phyloP scores from a whole-genome alignment of 2,329 filamentous ascomycete species.

The Trichoderma sp. region DNA sequence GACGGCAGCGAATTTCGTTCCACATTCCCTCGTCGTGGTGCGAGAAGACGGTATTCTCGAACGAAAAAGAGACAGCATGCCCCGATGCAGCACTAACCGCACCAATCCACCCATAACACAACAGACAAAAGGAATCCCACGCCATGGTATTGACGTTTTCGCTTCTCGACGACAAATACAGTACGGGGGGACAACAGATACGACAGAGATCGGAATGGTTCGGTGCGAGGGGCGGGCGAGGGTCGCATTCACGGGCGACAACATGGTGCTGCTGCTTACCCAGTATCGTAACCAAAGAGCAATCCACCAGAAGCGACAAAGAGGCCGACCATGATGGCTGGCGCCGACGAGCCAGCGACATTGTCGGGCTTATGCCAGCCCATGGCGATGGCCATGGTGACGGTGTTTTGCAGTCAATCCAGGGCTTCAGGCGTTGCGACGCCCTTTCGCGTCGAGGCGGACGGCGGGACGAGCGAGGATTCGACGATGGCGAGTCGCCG shows the following conservation, averaged over 20 bases:
- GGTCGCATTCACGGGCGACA: conserved; percentile 6
- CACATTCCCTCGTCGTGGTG: not conserved
- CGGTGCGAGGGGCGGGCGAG: not conserved
- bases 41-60: not conserved
- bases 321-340: conserved; percentile 70
- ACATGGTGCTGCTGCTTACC: conserved; percentile 48
- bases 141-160: not conserved
- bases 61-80: not conserved
- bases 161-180: not conserved
- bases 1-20: not conserved
- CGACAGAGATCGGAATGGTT: not conserved
- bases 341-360: conserved; percentile 71
- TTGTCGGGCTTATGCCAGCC: conserved; percentile 74
- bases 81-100: not conserved
- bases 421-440: conserved; percentile 33
- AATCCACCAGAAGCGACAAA: conserved; percentile 71
- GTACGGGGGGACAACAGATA: not conserved
- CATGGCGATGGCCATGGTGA: conserved; percentile 66
- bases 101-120: not conserved
- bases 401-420: conserved; percentile 53
- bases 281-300: conserved; percentile 70
- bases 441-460: conserved; percentile 21
- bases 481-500: not conserved
- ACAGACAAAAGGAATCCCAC: not conserved
- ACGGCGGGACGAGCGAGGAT: not conserved